Evolutionary conservation across 257 asterid species (phyloP).

Genomic region (Salvia miltiorrhiza): DNA sequence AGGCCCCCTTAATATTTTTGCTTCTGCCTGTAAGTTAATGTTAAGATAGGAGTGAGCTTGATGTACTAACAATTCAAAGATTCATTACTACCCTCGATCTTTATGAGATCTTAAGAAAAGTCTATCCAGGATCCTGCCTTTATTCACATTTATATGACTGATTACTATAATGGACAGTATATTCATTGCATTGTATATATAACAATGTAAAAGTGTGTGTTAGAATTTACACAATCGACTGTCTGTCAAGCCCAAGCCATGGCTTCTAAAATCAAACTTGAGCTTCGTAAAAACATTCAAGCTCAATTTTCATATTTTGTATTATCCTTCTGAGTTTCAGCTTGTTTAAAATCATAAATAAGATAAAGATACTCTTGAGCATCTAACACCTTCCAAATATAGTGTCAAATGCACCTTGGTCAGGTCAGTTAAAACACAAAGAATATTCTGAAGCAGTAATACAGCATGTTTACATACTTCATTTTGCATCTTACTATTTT

Average conservation of each 20-base stretch:
- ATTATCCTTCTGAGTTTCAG: too few species aligned
- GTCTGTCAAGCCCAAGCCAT: too few species aligned
- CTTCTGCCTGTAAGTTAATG: conserved; percentile 73
- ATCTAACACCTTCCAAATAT: conserved; percentile 1
- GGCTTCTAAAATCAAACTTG: too few species aligned
- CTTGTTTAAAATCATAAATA: neutral
- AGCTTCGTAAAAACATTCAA: too few species aligned
- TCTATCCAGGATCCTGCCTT: neutral
- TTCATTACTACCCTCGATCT: conserved; percentile 3
- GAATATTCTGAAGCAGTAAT: neutral
- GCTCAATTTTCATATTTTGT: too few species aligned
- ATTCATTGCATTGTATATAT: too few species aligned
- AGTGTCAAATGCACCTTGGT: neutral
- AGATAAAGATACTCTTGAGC: neutral
- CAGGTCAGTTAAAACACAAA: neutral
- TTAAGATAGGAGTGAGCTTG: conserved; percentile 1
- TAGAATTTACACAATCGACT: too few species aligned
- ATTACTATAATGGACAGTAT: too few species aligned
- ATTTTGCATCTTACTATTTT: neutral
- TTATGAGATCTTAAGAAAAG: neutral
- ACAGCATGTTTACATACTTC: neutral
- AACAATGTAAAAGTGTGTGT: too few species aligned
- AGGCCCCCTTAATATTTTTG: conserved; percentile 90
- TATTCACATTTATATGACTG: neutral
- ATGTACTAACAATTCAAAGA: conserved; percentile 2